These are phyloP conservation scores for Drechslerella coelobrocha DNA, from an alignment of 2,329 filamentous ascomycete genomes.

Conservation along the genomic window DNA sequence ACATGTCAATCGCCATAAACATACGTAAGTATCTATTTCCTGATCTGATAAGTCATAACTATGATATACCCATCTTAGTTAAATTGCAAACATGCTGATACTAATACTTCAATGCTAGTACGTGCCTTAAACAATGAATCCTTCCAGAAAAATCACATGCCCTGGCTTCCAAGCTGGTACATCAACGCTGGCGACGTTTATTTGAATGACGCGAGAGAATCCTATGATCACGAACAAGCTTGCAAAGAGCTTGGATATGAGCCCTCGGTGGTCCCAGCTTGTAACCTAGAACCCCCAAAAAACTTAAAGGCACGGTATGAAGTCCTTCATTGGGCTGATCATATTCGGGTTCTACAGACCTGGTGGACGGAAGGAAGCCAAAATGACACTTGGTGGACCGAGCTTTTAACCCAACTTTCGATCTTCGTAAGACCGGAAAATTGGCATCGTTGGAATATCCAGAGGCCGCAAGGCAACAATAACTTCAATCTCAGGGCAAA, in stretches of 20 bases:
- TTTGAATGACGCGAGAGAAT: background rate
- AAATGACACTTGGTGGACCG: constrained; percentile 37
- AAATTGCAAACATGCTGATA: background rate
- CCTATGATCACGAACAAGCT: background rate
- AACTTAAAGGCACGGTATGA: constrained; percentile 22
- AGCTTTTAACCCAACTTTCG: constrained; percentile 23
- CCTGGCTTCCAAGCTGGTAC: constrained; percentile 10
- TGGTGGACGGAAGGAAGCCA: constrained; percentile 33
- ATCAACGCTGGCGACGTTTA: no score
- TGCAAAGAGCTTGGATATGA: background rate
- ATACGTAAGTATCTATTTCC: constrained; percentile 18
- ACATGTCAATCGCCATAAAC: constrained; percentile 30
- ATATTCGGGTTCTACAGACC: constrained; percentile 25
- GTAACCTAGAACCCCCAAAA: background rate
- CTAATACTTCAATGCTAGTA: constrained; percentile 7
- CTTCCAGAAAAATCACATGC: constrained; percentile 35
- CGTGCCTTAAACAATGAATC: constrained; percentile 25
- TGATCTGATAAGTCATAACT: no score
- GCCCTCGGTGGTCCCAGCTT: no score
- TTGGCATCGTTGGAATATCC: constrained; percentile 26
- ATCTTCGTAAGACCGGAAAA: constrained; percentile 37
- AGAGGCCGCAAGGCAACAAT: background rate
- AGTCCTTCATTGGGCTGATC: constrained; percentile 32
- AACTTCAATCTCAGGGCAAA: background rate
- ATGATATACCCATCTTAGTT: background rate